Evolutionary conservation across 1,284 basidiomycete genomes (phyloP), one percentile per base, ranked within the genome.

Genomic region (Tausonia pullulans): DNA sequence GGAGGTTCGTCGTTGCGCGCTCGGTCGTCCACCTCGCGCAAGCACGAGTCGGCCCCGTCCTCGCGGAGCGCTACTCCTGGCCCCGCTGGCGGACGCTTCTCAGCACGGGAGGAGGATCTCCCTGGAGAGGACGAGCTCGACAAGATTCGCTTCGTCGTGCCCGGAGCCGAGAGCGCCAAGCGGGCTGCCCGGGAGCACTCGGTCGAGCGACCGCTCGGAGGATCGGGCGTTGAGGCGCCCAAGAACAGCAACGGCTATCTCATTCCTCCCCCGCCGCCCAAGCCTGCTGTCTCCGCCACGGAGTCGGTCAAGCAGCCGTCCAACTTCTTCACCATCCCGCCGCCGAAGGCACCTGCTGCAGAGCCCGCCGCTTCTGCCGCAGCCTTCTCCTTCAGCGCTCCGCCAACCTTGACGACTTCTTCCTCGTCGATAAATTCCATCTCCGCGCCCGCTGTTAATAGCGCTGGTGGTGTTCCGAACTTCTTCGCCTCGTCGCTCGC

Each of bases 91-190:
- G 75, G 75, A 40, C 68, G 74, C 43, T 75, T 71, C 67, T 76
- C 75, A 0, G 75, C 75, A 5, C 70, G 69, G 40, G 75, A 76
- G 43, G 75, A 76, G 66, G 75, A 76, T 68, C 66, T 76, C 57
- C 50, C 72, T 74, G 73, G 73, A 73, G 39, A 74, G 74, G 62
- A 68, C 62, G 74, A 75, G 63, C 40, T 63, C 9, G 62, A 58
- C 53, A 63, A 63, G 44, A 63, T 63, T 49, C 46, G 50, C 48
- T 63, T 63, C 50, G 62, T 63, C 49, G 10, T 63, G 14, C 62
- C 62, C 39, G 62, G 55, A 51, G 62, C 46, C n/a, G 60, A 45
- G 52, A 54, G 27, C 41, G 43, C 44, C 27, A 58, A 40, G 45
- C 5, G 41, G 56, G 39, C 58, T 10, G 58, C 27, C 2, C 27